Base-by-base conservation (phyloP, 108 stramenopile genomes). In the Nannochloropsis gaditana region DNA sequence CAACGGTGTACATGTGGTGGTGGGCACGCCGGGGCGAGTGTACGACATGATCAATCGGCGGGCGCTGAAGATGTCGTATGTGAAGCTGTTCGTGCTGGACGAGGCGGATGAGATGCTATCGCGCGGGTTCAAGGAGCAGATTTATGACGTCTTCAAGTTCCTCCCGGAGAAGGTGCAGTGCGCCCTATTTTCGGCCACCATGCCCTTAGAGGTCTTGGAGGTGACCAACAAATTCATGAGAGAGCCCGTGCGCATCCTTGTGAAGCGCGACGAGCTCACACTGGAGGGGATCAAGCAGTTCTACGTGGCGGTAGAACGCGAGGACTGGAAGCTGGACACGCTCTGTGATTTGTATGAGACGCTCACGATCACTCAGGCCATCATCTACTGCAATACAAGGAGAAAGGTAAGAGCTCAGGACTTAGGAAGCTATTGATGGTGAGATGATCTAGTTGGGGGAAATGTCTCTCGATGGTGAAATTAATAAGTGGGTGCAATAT, bases 231-330 rank as follows among this genome's bases (percentile, higher is more conserved):
- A 93, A 42, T 99, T 99, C 95, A 99, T 99, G 99, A 96, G 96
- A 43, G 96, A 97, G 84, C 99, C 99, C 44, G 94, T 98, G 47
- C 95, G 97, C 88, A 99, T 99, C 86, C 95, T 99, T 79, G 99
- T 99, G 84, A 99, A 99, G 97, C 96, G 96, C 92, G 98, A 99
- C 89, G 98, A 99, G 92, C 94, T 99, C 82, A 98, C 99, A 80
- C 95, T 99, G 83, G 99, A 99, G 91, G 99, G 99, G 96, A 99
- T 99, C 92, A 98, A 98, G 96, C 99, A 99, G 93, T 99, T 98
- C 92, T 99, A 96, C 95, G 95, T 99, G 91, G 97, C 96, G 45
- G 95, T 99, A 43, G 98, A 99, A 21, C 86, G 91, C 45, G 98
- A 99, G 88, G 99, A 99, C 87, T 99, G 98, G 98, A 99, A 99